Evolutionary conservation across 208 protist species (phyloP).

Genomic region (Leishmania guyanensis): DNA sequence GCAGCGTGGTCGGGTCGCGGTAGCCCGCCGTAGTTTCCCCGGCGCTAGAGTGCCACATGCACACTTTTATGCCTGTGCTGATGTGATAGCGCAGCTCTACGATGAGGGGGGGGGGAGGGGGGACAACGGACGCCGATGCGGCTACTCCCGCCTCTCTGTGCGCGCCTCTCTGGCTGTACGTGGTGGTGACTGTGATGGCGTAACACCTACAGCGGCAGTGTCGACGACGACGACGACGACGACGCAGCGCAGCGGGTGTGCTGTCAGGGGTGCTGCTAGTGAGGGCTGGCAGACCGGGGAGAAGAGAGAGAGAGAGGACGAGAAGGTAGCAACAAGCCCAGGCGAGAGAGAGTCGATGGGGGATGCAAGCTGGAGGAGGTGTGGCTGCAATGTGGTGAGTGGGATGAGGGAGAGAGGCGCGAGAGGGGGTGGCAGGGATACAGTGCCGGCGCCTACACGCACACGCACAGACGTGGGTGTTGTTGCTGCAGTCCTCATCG

Average conservation of each 20-base stretch:
- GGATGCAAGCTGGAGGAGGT: background rate
- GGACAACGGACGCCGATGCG: background rate
- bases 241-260: background rate
- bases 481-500: background rate
- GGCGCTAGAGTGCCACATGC: slow-evolving; percentile 6
- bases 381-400: background rate
- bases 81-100: background rate
- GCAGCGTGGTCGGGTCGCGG: slow-evolving; percentile 25
- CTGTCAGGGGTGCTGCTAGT: background rate
- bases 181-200: background rate
- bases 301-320: background rate
- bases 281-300: background rate
- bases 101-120: background rate
- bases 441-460: background rate
- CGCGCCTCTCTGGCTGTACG: slow-evolving; percentile 6
- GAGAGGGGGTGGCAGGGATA: background rate
- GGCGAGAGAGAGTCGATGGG: background rate
- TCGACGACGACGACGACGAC: background rate
- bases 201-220: background rate
- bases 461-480: background rate
- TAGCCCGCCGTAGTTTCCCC: slow-evolving; percentile 15
- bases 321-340: background rate
- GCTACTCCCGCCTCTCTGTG: background rate
- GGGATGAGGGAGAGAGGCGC: background rate
- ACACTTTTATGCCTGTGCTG: background rate